Evolutionary conservation across 441 rosid genomes (phyloP).

Genomic region (Cnidoscolus chayamansa): DNA sequence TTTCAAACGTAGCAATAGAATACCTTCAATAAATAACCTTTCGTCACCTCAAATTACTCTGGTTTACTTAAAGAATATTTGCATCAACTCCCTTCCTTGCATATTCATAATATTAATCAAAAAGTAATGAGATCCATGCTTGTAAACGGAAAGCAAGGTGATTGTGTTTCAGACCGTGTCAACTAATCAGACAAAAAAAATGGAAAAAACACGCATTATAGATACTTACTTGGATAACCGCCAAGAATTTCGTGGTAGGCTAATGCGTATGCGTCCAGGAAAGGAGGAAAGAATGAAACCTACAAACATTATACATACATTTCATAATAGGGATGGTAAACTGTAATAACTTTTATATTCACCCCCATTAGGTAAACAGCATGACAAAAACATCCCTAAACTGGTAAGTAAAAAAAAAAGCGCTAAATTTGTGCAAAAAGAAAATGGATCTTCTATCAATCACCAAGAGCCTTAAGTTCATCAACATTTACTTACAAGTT

Average conservation of each 20-base stretch:
- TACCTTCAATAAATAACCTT: background rate
- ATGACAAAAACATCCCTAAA: background rate
- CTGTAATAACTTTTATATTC: background rate
- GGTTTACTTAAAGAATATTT: background rate
- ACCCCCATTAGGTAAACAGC: background rate
- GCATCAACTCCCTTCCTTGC: too few relatives aligned
- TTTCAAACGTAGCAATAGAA: background rate
- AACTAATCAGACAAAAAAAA: background rate
- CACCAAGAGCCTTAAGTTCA: constrained; percentile 2
- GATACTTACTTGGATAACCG: background rate
- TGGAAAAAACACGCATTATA: background rate
- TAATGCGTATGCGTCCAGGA: background rate
- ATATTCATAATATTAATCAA: background rate
- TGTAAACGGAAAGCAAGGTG: too few relatives aligned
- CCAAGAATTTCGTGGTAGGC: background rate
- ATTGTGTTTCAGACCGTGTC: too few relatives aligned
- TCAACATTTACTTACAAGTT: constrained; percentile 4
- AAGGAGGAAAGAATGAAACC: background rate
- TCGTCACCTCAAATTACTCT: background rate
- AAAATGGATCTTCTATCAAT: background rate
- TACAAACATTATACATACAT: background rate
- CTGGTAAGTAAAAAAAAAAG: background rate
- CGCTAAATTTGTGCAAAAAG: background rate
- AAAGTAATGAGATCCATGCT: background rate
- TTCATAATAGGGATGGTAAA: background rate